Percentiles rank a stretch among this genome's conserved stretches.
These are phyloP conservation scores for Hibiscus syriacus DNA, from an alignment of 345 rosid genomes.

Conservation along the genomic window DNA sequence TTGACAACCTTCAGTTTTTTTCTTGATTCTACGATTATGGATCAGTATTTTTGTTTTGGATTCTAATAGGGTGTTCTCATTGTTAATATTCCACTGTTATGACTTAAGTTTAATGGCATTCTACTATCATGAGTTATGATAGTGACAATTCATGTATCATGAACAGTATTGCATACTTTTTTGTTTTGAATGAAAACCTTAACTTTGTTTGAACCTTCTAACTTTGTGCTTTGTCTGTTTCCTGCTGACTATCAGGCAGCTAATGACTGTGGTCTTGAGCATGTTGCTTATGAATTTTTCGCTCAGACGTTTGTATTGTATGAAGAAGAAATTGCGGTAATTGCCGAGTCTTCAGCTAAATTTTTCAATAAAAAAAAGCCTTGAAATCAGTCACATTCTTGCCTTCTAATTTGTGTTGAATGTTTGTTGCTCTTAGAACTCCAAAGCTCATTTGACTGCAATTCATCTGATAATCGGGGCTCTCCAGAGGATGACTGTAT, in stretches of 20 bases:
- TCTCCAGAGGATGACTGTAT: constrained; percentile 81
- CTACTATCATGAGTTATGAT: not conserved
- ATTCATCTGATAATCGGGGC: constrained; percentile 77
- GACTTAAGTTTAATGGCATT: not conserved
- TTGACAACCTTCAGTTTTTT: not conserved
- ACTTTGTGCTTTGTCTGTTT: constrained; percentile 11
- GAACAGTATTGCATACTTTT: not conserved
- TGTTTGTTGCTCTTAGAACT: constrained; percentile 43
- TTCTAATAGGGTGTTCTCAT: not conserved
- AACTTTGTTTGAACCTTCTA: too few relatives aligned
- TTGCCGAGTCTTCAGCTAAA: constrained; percentile 8
- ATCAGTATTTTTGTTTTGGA: not conserved
- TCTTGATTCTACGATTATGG: not conserved
- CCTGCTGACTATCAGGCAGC: constrained; percentile 64
- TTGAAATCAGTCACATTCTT: not conserved
- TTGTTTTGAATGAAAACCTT: too few relatives aligned
- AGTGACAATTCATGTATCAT: not conserved
- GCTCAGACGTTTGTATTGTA: constrained; percentile 75
- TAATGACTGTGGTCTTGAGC: constrained; percentile 68
- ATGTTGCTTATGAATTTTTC: constrained; percentile 77
- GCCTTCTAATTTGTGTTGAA: not conserved
- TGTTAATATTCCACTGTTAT: not conserved
- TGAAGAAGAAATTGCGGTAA: constrained; percentile 87
- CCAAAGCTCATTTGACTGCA: constrained; percentile 79
- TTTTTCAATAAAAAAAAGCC: not conserved